Evolutionary conservation across 164 flowering plant genomes (phyloP), one percentile per base, ranked within the genome.

Genomic region (Euptelea pleiosperma): DNA sequence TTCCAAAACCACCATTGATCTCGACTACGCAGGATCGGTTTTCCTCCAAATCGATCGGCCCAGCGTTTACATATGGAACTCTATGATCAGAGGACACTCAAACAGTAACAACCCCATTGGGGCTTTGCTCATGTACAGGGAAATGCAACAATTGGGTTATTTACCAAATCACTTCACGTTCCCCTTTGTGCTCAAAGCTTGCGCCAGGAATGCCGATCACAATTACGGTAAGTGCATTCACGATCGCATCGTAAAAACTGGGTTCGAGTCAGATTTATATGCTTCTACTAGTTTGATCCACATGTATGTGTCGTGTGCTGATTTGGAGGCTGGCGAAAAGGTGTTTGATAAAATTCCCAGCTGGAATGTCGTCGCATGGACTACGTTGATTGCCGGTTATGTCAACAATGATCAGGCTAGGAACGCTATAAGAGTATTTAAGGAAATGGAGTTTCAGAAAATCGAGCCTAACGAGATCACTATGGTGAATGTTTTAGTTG

Each of bases 321-420:
- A 59, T 52, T 6, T 67, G 34, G 63, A 44, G 4, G 45, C 42
- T 2, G 68, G 49, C 22, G 48, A 44, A 35, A 18, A 49, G 8
- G 44, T 72, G 71, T 72, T 72, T 63, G 75, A 53, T 16, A 35
- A 50, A 62, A 67, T 63, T 43, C 62, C 68, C 3, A 21, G 48
- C 25, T 50, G 71, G 44, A 67, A 67, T 60, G 71, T 72, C 10
- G 75, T 72, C 10, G 52, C 65, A 7, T 72, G 75, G 75, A 57
- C 71, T 7, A 59, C 71, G 3, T 47, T 72, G 66, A 72, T 72
- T 50, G 49, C 71, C 18, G 68, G 75, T 5, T 67, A 67, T 55
- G 60, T 63, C 1, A 54, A 56, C 45, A 59, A 60, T 46, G 55
- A 41, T 18, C 44, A 29, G 0, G 66, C 58, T 15, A 15, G 33